Base-by-base conservation (phyloP, 176 grass and related monocot species). In the Elymus sibiricus region DNA sequence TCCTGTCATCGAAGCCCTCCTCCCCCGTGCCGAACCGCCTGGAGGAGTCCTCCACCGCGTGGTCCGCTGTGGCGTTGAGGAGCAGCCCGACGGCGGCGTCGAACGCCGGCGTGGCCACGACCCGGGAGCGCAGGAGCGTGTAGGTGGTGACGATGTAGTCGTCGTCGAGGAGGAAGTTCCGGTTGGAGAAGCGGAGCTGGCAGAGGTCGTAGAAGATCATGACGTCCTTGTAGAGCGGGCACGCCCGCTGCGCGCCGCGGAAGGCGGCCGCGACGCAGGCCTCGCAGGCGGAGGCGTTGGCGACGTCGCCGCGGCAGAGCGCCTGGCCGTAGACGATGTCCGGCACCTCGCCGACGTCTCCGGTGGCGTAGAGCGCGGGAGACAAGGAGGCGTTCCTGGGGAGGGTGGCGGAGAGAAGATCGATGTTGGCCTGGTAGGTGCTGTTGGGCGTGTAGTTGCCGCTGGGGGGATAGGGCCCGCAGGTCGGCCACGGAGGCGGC, bases 121-220 rank as follows among this genome's bases (percentile, higher is more conserved):
- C 28, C 37, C 29, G 81, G 0, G 34, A 9, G 27, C 84, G 81
- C n/a, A 5, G 26, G 22, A 90, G 22, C 46, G 31, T 25, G 28
- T 77, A 4, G 8, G 21, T 21, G 16, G 24, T 7, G 3, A 1
- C 0, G 3, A 5, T 2, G 5, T 10, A 4, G 39, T 60, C 72
- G 65, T 46, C 64, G 46, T 21, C 34, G 74, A 82, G 12, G 60
- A 93, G 35, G 86, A 93, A 98, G 46, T 85, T 31, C 39, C 66
- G 37, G 72, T 93, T 77, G 61, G 95, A 95, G 89, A 75, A 98
- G 28, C 82, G 79, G 63, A 95, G 64, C 12, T 51, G 11, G 89
- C 95, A 98, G 22, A 6, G 7, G 80, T 95, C 85, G 65, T 98
- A 91, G 67, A 46, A 94, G 44, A 89, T 17, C 37, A 76, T 78